Conservation (phyloP, 1,284 basidiomycete species). For the Cutaneotrichosporon arboriforme region DNA sequence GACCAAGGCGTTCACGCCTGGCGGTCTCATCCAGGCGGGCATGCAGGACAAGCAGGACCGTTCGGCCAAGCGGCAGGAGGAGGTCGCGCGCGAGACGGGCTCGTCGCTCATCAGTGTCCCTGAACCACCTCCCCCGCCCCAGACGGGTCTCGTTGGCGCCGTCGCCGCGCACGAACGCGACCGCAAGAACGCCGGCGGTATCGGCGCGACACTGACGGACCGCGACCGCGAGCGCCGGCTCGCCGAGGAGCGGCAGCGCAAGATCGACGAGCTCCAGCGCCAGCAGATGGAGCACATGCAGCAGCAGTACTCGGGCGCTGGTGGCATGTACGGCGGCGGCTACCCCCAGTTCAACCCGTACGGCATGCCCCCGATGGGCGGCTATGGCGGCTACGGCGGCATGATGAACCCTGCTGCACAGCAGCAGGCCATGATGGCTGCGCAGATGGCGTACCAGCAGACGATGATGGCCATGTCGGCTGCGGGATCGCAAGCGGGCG, state of each 20-base stretch:
- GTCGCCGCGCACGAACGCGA: constrained; percentile 94
- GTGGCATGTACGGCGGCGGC: constrained; percentile 19
- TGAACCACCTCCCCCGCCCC: constrained; percentile 87
- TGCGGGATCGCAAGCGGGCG: constrained; percentile 67
- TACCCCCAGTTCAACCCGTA: constrained; percentile 49
- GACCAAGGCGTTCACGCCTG: constrained; percentile 89
- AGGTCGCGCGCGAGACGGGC: constrained; percentile 81
- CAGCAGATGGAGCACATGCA: constrained; percentile 64
- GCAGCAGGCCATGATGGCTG: constrained; percentile 77
- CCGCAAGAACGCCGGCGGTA: constrained; percentile 85
- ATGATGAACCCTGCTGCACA: constrained; percentile 51
- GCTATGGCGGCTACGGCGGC: constrained; percentile 5
- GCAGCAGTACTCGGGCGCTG: constrained; percentile 16
- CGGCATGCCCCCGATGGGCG: constrained; percentile 47
- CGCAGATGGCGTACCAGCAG: constrained; percentile 73
- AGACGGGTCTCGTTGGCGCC: constrained; percentile 89
- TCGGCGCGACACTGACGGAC: constrained; percentile 90
- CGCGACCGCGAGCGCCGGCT: constrained; percentile 84
- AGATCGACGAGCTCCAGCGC: constrained; percentile 81
- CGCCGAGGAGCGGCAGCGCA: constrained; percentile 84
- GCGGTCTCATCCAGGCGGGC: constrained; percentile 88
- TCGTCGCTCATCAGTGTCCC: constrained; percentile 88
- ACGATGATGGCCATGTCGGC: constrained; percentile 83
- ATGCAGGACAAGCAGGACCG: constrained; percentile 92
- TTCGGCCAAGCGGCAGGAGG: constrained; percentile 90